Base-by-base conservation (phyloP, 2,329 filamentous ascomycete species). In the Hypoxylon sp. region DNA sequence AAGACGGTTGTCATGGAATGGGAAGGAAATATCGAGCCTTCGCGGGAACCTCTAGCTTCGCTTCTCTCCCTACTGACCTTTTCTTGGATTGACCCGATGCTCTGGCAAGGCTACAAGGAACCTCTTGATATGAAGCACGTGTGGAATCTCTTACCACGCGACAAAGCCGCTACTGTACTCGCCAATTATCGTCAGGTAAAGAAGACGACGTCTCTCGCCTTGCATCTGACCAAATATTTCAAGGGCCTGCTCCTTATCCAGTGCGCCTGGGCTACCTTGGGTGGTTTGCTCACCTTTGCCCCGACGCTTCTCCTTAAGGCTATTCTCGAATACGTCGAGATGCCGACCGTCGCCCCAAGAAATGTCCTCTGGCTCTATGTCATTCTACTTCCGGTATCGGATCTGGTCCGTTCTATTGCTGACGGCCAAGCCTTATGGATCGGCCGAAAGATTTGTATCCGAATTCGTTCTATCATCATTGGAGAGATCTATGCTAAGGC, bases 401-500 rank as follows among this genome's bases (percentile, higher is more conserved):
- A 96, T 65, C 86, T 92, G 44, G 82, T 96, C 24, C 92, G 94
- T 65, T 96, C 95, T 4, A 85, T 97, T 22, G 90, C 90, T 33
- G 94, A 96, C 79, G 93, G 92, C 19, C 92, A 96, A 79, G 93
- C 94, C 8, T 85, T 99, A 0, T 99, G 93, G 92, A 92, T 97
- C 65, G 96, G 96, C 14, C 91, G 96, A 62, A 97, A 94, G 80
- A 92, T 98, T 68, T 98, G 94, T 81, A 95, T 99, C 74, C 91
- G 94, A 68, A 86, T 98, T 47, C 92, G 95, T 70, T 94, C 96
- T 55, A 96, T 99, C 77, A 94, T 99, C 69, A 94, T 99, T 72
- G 96, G 96, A 61, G 96, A 99, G 77, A 96, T 99, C 51, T 99
- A 99, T 79, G 93, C 94, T 63, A 99, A 99, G 82, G 94, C 96